Conservation (phyloP, 2,329 filamentous ascomycete species). For the Exophiala sideris region DNA sequence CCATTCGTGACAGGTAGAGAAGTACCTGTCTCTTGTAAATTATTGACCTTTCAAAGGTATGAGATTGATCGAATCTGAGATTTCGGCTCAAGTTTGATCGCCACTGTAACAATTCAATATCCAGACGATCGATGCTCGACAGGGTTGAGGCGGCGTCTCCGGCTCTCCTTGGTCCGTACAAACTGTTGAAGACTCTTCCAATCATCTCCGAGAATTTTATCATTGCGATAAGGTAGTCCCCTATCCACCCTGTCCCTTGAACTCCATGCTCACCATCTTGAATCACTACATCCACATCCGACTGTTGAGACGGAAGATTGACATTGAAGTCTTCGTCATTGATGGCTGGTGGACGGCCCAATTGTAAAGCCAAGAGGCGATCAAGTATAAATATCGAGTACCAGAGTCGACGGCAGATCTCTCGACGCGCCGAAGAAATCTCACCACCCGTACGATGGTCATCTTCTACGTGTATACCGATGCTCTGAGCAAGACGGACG, state of each 20-base stretch:
- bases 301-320: constrained; percentile 29
- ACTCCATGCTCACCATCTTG: constrained; percentile 7
- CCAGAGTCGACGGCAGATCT: constrained; percentile 14
- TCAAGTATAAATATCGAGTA: constrained; percentile 31
- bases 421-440: neutral
- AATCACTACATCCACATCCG: neutral
- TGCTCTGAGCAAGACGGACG: constrained; percentile 37
- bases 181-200: constrained; percentile 33
- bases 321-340: neutral
- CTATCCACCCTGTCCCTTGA: constrained; percentile 23
- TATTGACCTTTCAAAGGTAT: constrained; percentile 36
- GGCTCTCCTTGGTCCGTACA: constrained; percentile 31
- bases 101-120: constrained; percentile 35
- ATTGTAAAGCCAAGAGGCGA: constrained; percentile 38
- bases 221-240: constrained; percentile 37
- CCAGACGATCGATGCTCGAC: constrained; percentile 30
- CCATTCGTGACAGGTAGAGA: neutral
- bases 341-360: constrained; percentile 37
- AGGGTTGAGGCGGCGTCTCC: constrained; percentile 20
- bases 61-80: constrained; percentile 40
- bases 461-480: constrained; percentile 41
- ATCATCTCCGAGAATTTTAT: constrained; percentile 37
- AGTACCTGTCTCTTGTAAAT: constrained; percentile 35
- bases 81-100: constrained; percentile 34
- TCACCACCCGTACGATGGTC: neutral